phyloP scores from a whole-genome alignment of 1,284 basidiomycete genomes.

The Ceratobasidium sp. region DNA sequence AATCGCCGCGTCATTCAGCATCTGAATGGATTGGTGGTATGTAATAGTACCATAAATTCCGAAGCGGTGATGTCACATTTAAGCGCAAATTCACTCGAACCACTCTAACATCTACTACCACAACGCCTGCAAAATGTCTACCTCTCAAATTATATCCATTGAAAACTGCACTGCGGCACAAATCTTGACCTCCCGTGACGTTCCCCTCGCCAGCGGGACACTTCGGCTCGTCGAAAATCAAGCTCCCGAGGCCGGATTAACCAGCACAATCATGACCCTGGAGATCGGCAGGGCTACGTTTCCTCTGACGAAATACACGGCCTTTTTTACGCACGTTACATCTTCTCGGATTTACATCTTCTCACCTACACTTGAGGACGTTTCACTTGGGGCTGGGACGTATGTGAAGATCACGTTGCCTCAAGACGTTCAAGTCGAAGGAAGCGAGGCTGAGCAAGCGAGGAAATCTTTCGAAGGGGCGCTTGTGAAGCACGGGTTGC shows the following conservation, averaged over 20 bases:
- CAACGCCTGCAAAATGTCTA: no score
- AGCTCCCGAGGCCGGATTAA: background rate
- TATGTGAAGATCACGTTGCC: conserved; percentile 35
- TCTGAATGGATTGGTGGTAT: no score
- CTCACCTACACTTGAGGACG: conserved; percentile 21
- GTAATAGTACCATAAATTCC: no score
- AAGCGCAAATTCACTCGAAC: no score
- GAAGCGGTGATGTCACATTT: no score
- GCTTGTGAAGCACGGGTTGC: conserved; percentile 14
- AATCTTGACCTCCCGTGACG: conserved; percentile 17
- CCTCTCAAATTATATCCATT: conserved; percentile 10
- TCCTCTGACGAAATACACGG: conserved; percentile 17
- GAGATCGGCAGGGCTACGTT: conserved; percentile 29
- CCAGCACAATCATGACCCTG: conserved; percentile 12
- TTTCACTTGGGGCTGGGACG: conserved; percentile 14
- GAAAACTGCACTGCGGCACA: conserved; percentile 24
- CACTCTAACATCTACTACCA: no score
- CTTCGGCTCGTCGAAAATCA: conserved; percentile 8
- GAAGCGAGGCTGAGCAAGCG: conserved; percentile 17
- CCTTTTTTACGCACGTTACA: conserved; percentile 27
- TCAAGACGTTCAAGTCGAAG: conserved; percentile 5
- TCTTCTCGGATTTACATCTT: conserved; percentile 34
- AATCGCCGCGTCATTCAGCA: no score
- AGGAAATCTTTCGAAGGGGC: conserved; percentile 20
- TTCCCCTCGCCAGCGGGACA: conserved; percentile 22